phyloP scores from a whole-genome alignment of 495 filamentous ascomycete species.

The Aspergillus bridgeri region DNA sequence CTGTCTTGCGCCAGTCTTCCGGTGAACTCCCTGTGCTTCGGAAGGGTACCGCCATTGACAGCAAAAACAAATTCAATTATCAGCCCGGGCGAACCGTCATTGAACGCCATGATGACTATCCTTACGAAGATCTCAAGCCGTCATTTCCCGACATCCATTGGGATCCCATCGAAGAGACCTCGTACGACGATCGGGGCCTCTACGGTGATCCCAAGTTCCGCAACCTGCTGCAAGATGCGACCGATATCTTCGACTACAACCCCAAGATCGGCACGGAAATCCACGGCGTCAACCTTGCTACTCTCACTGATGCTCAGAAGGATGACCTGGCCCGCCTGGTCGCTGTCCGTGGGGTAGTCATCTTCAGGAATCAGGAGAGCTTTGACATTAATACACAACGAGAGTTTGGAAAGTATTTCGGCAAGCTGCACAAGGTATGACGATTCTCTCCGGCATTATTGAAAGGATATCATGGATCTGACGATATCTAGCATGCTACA shows the following conservation, averaged over 20 bases:
- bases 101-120: slow-evolving; percentile 48
- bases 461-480: background rate
- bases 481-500: slow-evolving; percentile 45
- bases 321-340: slow-evolving; percentile 72
- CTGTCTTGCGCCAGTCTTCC: slow-evolving; percentile 12
- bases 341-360: slow-evolving; percentile 67
- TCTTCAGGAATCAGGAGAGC: slow-evolving; percentile 67
- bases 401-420: slow-evolving; percentile 63
- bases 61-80: slow-evolving; percentile 37
- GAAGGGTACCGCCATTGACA: slow-evolving; percentile 12
- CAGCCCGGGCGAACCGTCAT: slow-evolving; percentile 48
- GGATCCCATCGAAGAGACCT: slow-evolving; percentile 46
- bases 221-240: slow-evolving; percentile 48
- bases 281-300: slow-evolving; percentile 63
- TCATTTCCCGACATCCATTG: slow-evolving; percentile 56
- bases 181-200: slow-evolving; percentile 54
- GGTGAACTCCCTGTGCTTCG: slow-evolving; percentile 17
- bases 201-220: slow-evolving; percentile 54
- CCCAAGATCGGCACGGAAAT: slow-evolving; percentile 73
- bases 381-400: slow-evolving; percentile 66
- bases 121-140: slow-evolving; percentile 53
- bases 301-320: slow-evolving; percentile 64
- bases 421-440: slow-evolving; percentile 56
- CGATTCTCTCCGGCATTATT: background rate
- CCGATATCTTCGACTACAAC: slow-evolving; percentile 57